Conservation (phyloP, 306 rosid genomes). For the Pterocarpus santalinus region DNA sequence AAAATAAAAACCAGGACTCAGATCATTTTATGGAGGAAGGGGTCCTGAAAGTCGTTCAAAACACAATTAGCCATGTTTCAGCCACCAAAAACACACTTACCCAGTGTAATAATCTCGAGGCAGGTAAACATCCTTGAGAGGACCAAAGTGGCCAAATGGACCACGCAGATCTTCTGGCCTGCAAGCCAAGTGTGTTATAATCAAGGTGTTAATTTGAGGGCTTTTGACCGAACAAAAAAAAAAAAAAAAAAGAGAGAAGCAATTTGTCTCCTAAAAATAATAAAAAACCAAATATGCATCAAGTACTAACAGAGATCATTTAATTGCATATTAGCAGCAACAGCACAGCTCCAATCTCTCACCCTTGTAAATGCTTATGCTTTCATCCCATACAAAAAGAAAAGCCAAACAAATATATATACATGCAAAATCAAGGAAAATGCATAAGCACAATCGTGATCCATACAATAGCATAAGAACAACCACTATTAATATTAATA, state of each 20-base stretch:
- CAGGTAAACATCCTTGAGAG: conserved; percentile 82
- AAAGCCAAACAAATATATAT: not conserved
- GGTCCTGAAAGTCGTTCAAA: not conserved
- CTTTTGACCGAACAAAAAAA: no score
- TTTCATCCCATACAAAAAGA: not conserved
- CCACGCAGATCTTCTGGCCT: conserved; percentile 76
- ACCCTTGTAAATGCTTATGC: not conserved
- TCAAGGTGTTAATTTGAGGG: not conserved
- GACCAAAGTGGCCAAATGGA: conserved; percentile 80
- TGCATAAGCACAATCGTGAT: not conserved
- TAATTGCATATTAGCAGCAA: not conserved
- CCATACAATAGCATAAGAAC: not conserved
- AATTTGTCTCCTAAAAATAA: not conserved
- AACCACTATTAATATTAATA: not conserved
- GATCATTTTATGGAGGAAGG: not conserved
- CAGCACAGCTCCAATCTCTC: not conserved
- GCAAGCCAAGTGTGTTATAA: conserved; percentile 34
- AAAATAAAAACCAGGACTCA: not conserved
- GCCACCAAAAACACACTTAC: conserved; percentile 52
- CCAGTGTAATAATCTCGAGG: conserved; percentile 89
- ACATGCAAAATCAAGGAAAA: not conserved
- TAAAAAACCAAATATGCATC: no score
- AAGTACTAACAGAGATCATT: not conserved
- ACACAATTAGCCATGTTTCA: not conserved
- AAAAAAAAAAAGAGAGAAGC: no score